Conservation (phyloP, 805 yeast genomes). For the Kazachstania psychrophila region DNA sequence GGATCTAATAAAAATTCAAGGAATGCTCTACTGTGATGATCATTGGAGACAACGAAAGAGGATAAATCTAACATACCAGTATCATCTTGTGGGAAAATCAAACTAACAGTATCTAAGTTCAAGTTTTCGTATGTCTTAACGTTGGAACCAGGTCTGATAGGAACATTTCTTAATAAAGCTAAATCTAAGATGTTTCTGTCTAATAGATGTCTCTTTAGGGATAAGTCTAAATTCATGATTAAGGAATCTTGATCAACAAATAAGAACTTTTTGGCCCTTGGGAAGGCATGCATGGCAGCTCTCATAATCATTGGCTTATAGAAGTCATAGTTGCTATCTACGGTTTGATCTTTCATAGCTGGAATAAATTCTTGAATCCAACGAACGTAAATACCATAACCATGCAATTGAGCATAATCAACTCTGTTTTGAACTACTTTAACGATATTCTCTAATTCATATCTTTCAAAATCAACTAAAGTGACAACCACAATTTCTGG, state of each 20-base stretch:
- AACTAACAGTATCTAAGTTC: conserved; percentile 43
- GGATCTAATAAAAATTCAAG: conserved; percentile 77
- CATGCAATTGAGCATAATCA: conserved; percentile 74
- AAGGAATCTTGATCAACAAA: conserved; percentile 70
- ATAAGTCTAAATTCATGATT: conserved; percentile 60
- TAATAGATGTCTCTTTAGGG: conserved; percentile 51
- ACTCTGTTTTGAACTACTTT: conserved; percentile 76
- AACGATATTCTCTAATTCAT: conserved; percentile 49
- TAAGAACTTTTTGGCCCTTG: conserved; percentile 86
- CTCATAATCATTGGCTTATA: conserved; percentile 37
- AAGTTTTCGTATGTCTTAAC: conserved; percentile 52
- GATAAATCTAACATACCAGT: conserved; percentile 53
- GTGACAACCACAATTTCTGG: conserved; percentile 74
- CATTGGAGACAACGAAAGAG: conserved; percentile 65
- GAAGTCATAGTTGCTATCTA: conserved; percentile 18
- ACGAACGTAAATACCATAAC: conserved; percentile 75
- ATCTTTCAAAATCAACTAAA: conserved; percentile 64
- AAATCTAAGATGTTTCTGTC: conserved; percentile 52
- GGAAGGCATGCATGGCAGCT: conserved; percentile 91
- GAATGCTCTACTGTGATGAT: conserved; percentile 52
- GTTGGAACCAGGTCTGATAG: conserved; percentile 40
- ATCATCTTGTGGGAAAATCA: conserved; percentile 60
- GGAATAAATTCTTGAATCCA: conserved; percentile 81
- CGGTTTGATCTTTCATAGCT: conserved; percentile 38
- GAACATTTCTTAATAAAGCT: conserved; percentile 57